These are phyloP conservation scores for Trichocladium antarcticum DNA, from an alignment of 495 filamentous ascomycete genomes.

Conservation along the genomic window DNA sequence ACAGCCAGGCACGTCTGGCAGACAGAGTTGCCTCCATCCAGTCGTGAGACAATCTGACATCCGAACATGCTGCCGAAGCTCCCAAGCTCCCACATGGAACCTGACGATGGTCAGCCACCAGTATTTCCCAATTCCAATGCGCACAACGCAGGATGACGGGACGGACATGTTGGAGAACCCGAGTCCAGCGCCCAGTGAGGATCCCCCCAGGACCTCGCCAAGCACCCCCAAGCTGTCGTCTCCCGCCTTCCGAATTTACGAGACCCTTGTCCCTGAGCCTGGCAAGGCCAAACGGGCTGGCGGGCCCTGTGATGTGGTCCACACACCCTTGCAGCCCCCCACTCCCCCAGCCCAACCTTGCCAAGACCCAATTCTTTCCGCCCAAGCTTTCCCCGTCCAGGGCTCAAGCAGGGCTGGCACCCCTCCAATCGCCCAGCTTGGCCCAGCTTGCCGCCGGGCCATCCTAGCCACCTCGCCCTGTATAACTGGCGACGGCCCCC, in stretches of 20 bases:
- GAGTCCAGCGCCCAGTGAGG: neutral
- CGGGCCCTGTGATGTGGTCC: neutral
- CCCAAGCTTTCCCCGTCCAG: constrained; percentile 11
- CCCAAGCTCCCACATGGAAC: neutral
- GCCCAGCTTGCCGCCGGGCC: neutral
- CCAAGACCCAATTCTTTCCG: constrained; percentile 12
- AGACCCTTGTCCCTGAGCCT: constrained; percentile 4
- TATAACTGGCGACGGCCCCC: constrained; percentile 10
- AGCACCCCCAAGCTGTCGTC: too few relatives aligned
- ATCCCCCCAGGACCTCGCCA: too few relatives aligned
- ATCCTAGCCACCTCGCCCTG: constrained; percentile 5
- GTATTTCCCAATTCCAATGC: neutral
- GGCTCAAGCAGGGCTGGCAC: neutral
- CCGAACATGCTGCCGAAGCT: neutral
- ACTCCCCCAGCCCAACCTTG: constrained; percentile 9
- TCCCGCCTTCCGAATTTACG: constrained; percentile 15
- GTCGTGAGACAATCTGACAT: neutral
- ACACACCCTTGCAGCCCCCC: neutral
- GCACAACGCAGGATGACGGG: neutral
- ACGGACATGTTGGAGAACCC: neutral
- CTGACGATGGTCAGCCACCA: constrained; percentile 2
- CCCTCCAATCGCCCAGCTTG: too few relatives aligned
- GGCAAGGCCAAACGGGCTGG: neutral
- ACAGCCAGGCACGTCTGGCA: too few relatives aligned
- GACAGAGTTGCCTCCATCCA: neutral